Percentiles rank a stretch among this genome's conserved stretches.
phyloP scores from a whole-genome alignment of 176 grass and related monocot species.

The Raddia distichophylla region DNA sequence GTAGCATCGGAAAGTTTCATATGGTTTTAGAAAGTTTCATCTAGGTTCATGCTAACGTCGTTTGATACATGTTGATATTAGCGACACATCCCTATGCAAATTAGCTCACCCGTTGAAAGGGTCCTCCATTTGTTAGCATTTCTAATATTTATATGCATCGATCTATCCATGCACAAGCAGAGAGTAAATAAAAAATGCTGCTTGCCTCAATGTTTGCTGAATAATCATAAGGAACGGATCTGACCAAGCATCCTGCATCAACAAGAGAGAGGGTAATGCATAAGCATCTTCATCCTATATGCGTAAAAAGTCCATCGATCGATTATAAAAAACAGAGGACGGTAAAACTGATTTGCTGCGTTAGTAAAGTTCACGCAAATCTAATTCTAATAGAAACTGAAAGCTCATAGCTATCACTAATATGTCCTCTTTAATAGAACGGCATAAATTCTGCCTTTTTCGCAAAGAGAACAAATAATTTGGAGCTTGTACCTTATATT shows the following conservation, averaged over 20 bases:
- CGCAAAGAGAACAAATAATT: too few species aligned
- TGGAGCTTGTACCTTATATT: not conserved
- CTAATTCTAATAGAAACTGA: not conserved
- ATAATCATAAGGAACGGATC: slow-evolving; percentile 71
- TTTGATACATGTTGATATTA: too few species aligned
- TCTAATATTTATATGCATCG: too few species aligned
- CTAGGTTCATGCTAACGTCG: too few species aligned
- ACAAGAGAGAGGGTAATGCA: not conserved
- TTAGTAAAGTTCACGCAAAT: not conserved
- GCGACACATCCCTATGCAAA: too few species aligned
- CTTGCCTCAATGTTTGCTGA: slow-evolving; percentile 62
- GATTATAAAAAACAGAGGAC: not conserved
- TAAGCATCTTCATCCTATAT: slow-evolving; percentile 27
- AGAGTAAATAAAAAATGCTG: not conserved
- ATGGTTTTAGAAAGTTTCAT: too few species aligned
- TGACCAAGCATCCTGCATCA: slow-evolving; percentile 32
- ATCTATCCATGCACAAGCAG: not conserved
- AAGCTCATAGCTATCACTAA: not conserved
- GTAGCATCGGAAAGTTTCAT: too few species aligned
- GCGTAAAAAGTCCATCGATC: not conserved
- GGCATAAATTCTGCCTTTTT: too few species aligned
- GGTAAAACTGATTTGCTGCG: not conserved
- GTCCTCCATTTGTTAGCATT: too few species aligned
- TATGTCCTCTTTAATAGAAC: too few species aligned
- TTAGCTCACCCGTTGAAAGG: too few species aligned